Conservation (phyloP, 768 basidiomycete species). For the Phaffia australis region DNA sequence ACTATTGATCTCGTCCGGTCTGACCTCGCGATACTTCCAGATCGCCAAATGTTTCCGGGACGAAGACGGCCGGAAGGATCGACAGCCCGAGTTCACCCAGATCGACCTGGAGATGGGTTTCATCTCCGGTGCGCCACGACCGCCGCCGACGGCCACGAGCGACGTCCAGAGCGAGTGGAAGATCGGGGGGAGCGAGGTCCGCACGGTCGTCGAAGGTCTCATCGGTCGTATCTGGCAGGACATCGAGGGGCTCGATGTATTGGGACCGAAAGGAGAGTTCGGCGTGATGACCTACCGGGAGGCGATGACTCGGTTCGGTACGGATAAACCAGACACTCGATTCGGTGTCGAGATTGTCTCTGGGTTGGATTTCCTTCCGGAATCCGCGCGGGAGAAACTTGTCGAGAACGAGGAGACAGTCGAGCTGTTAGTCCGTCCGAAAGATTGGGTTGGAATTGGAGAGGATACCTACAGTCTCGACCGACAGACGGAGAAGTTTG, state of each 20-base stretch:
- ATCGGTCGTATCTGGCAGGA: conserved; percentile 65
- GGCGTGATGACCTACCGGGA: conserved; percentile 76
- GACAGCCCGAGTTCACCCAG: conserved; percentile 95
- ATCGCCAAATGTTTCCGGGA: conserved; percentile 90
- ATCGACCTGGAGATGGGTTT: conserved; percentile 95
- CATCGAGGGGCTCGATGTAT: conserved; percentile 53
- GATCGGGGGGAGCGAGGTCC: conserved; percentile 76
- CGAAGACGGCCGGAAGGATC: conserved; percentile 86
- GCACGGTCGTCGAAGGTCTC: conserved; percentile 63
- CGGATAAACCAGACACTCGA: conserved; percentile 87
- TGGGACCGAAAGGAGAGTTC: conserved; percentile 45
- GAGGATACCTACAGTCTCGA: neutral
- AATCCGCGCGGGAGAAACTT: no score
- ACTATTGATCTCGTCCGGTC: conserved; percentile 77
- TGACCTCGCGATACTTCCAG: conserved; percentile 82
- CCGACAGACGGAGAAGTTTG: conserved; percentile 33
- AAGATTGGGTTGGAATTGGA: neutral
- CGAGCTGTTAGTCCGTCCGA: no score
- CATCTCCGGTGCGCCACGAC: conserved; percentile 59
- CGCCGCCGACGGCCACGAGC: no score
- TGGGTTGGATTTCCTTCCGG: neutral
- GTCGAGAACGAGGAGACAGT: no score
- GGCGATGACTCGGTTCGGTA: conserved; percentile 89
- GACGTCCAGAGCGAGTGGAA: conserved; percentile 47
- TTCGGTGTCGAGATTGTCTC: conserved; percentile 65